phyloP scores from a whole-genome alignment of 768 basidiomycete species.

The Clitopilus passeckerianus region DNA sequence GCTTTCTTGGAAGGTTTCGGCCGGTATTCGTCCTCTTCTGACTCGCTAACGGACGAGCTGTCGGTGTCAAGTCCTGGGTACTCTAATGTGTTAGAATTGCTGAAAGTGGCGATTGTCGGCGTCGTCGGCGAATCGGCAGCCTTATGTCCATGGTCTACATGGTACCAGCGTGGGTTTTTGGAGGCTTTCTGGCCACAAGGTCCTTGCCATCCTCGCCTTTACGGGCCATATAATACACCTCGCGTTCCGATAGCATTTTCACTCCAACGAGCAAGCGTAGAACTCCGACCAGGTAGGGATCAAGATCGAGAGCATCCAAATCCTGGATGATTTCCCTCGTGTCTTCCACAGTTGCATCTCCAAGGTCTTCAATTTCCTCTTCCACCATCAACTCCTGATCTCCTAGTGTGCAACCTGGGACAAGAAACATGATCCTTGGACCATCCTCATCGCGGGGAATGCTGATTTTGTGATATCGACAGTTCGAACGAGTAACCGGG shows the following conservation, averaged over 20 bases:
- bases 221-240: slow-evolving; percentile 58
- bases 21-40: slow-evolving; percentile 12
- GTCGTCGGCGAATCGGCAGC: slow-evolving; percentile 15
- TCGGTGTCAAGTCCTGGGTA: slow-evolving; percentile 12
- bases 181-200: slow-evolving; percentile 15
- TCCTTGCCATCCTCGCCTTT: slow-evolving; percentile 34
- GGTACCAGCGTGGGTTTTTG: neutral
- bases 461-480: slow-evolving; percentile 66
- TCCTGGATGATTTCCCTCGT: slow-evolving; percentile 39
- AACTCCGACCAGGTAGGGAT: slow-evolving; percentile 47
- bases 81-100: neutral
- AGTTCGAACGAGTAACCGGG: slow-evolving; percentile 64
- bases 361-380: slow-evolving; percentile 58
- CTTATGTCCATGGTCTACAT: neutral
- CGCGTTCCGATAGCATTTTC: slow-evolving; percentile 59
- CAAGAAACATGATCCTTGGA: slow-evolving; percentile 55
- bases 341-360: slow-evolving; percentile 49
- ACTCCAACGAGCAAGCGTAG: slow-evolving; percentile 60
- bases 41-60: slow-evolving; percentile 19
- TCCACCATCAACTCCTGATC: slow-evolving; percentile 53
- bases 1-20: neutral
- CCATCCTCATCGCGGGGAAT: slow-evolving; percentile 50
- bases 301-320: slow-evolving; percentile 47
- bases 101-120: slow-evolving; percentile 19
- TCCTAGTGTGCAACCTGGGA: slow-evolving; percentile 63